A percentile compares a stretch with the other conserved stretches of the same genome.
Conservation (phyloP, 192 early-diverging fungal genomes). For the Linnemannia zychae region DNA sequence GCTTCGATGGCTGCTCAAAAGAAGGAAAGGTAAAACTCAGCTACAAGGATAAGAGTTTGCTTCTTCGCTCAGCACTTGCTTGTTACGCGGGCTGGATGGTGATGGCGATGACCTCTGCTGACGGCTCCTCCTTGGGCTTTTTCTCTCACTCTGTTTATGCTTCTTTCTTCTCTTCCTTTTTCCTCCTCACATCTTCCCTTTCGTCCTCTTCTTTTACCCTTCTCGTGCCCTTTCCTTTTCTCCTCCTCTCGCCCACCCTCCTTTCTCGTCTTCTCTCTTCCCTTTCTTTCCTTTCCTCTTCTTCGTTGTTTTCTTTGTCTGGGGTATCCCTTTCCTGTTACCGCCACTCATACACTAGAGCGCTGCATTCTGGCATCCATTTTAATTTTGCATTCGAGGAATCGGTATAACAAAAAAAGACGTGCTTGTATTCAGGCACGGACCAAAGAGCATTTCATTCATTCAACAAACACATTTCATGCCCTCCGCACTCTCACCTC, state of each 20-base stretch:
- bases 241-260: not conserved
- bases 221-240: not conserved
- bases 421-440: not conserved
- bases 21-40: too few species aligned
- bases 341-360: not conserved
- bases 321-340: too few species aligned
- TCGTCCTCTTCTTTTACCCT: not conserved
- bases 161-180: not conserved
- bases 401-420: not conserved
- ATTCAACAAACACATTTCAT: not conserved
- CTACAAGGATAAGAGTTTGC: too few species aligned
- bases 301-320: not conserved
- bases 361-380: not conserved
- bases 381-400: not conserved
- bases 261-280: not conserved
- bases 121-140: constrained; percentile 19
- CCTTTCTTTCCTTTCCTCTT: not conserved
- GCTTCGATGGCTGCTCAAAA: not conserved
- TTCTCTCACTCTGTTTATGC: constrained; percentile 3
- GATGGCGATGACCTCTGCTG: not conserved
- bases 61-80: too few species aligned
- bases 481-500: not conserved
- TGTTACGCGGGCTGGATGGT: too few species aligned
- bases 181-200: not conserved
- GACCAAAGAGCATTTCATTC: not conserved